Evolutionary conservation across 352 stramenopile species (phyloP).

Genomic region (Globisporangium carolinianum): DNA sequence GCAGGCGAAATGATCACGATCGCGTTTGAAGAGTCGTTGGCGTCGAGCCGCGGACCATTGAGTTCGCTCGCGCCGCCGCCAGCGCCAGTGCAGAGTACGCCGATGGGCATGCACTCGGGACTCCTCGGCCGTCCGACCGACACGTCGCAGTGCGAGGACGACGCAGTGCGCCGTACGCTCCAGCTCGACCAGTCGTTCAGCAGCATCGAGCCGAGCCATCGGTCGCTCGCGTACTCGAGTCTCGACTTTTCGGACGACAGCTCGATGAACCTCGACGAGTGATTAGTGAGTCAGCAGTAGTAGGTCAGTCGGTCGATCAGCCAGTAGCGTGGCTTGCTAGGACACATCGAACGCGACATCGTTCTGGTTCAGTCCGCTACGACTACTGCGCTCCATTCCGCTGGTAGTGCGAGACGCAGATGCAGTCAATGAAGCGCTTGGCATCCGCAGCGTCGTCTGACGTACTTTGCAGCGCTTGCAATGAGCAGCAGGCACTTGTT

Average conservation of each 20-base stretch:
- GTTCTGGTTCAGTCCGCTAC: too few relatives aligned
- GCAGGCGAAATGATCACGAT: conserved; percentile 79
- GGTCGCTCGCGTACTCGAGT: conserved; percentile 48
- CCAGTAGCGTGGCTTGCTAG: too few relatives aligned
- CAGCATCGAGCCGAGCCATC: conserved; percentile 59
- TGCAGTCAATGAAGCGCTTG: too few relatives aligned
- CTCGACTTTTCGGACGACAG: conserved; percentile 74
- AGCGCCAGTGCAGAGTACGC: conserved; percentile 19
- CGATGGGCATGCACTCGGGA: conserved; percentile 29
- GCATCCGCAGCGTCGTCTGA: too few relatives aligned
- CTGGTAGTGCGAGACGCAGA: too few relatives aligned
- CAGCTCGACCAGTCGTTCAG: conserved; percentile 62
- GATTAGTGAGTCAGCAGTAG: neutral
- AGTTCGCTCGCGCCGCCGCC: conserved; percentile 17
- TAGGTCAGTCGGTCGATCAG: too few relatives aligned
- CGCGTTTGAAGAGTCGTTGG: conserved; percentile 73
- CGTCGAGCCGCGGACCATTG: conserved; percentile 27
- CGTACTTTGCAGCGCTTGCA: too few relatives aligned
- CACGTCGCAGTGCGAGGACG: conserved; percentile 19
- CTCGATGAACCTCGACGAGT: conserved; percentile 57
- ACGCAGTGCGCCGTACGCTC: conserved; percentile 23
- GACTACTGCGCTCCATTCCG: too few relatives aligned
- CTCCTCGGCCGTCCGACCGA: conserved; percentile 12
- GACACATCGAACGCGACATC: too few relatives aligned
- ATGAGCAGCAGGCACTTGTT: too few relatives aligned